Base-by-base conservation (phyloP, 345 rosid species). In the Heritiera fomes region DNA sequence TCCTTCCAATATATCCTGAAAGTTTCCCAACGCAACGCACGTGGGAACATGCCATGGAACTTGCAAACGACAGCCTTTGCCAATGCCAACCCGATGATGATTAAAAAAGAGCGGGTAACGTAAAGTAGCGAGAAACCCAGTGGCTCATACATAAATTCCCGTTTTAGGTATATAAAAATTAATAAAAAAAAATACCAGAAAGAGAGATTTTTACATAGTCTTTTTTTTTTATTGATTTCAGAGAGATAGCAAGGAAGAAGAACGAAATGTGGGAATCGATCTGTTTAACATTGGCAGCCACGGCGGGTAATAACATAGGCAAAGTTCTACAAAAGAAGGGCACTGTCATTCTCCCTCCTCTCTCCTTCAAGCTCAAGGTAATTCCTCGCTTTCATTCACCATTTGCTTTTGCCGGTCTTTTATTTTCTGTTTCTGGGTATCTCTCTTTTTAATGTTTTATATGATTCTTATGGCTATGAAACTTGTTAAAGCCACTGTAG, bases 261-360 rank as follows among this genome's bases (percentile, higher is more conserved):
- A 14, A 43, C 14, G 56, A 75, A 75, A 91, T 94, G 98, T 94
- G 99, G 99, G 98, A 94, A 59, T 88, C 97, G 69, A 91, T 96
- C 77, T 88, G 89, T 77, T 84, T 94, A 62, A 96, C 99, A 71
- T 77, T 96, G 76, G 97, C 92, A 15, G 99, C 98, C 60, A 91
- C 99, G 80, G 98, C 98, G 77, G 99, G 99, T 62, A 96, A 94
- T 84, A 96, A 94, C 67, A 92, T 96, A 80, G 99, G 98, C 77
- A 92, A 94, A 73, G 97, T 94, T 82, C 91, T 94, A 3, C 99
- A 94, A 88, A 96, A 96, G 86, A 96, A 94, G 81, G 99, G 99
- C 86, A 91, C 98, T 80, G 85, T 96, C 41, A 94, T 96, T 80
- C 89, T 96, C 40, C 98, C 98, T 75, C 99, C 98, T 81, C 97